A percentile compares a stretch with the other conserved stretches of the same genome.
These are phyloP conservation scores for Penicillium angulare DNA, from an alignment of 495 filamentous ascomycete genomes.

Conservation along the genomic window DNA sequence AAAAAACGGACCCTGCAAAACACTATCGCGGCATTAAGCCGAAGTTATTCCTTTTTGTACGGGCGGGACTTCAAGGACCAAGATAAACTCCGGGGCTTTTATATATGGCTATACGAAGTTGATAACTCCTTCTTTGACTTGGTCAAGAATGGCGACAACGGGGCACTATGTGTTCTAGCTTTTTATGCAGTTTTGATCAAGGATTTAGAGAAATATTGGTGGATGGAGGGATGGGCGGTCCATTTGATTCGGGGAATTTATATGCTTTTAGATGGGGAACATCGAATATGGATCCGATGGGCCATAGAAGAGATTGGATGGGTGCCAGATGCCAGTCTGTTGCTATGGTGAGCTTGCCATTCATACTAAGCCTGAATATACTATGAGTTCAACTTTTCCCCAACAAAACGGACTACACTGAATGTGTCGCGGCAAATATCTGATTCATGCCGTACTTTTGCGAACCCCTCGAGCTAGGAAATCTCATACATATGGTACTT, in stretches of 20 bases:
- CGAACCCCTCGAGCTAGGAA: too few relatives aligned
- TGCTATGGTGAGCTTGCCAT: too few relatives aligned
- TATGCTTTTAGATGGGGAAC: conserved; percentile 3
- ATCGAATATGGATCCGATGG: conserved; percentile 5
- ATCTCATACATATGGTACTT: too few relatives aligned
- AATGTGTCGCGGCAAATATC: too few relatives aligned
- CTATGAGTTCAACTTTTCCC: neutral
- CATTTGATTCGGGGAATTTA: neutral
- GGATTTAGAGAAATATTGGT: neutral
- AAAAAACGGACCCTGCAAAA: neutral
- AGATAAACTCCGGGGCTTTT: conserved; percentile 39
- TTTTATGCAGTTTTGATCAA: neutral
- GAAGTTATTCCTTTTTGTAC: conserved; percentile 3
- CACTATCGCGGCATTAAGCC: neutral
- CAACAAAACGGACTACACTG: too few relatives aligned
- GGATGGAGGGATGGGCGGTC: conserved; percentile 1
- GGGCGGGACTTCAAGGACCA: conserved; percentile 16
- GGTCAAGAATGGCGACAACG: neutral
- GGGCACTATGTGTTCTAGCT: neutral
- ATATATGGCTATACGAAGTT: conserved; percentile 1
- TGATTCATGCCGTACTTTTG: too few relatives aligned
- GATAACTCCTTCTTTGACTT: neutral
- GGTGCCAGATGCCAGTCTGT: neutral
- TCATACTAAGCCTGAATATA: neutral
- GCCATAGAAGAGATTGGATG: conserved; percentile 9